Conservation (phyloP, 208 protist species). For the Crithidia acanthocephali region DNA sequence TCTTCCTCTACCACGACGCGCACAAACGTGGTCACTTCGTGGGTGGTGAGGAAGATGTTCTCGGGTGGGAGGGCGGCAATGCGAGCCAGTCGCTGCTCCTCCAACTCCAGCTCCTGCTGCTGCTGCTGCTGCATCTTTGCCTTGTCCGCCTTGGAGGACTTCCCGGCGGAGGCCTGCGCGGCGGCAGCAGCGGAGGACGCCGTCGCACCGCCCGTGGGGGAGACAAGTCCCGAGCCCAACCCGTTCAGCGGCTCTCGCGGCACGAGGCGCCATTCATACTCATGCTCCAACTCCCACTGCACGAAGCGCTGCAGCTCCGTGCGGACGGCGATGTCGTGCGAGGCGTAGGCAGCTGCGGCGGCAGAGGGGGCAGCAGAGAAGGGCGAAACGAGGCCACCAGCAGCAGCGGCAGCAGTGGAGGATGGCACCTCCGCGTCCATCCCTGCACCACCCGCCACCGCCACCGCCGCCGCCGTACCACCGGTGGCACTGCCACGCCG, state of each 20-base stretch:
- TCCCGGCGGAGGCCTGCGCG: conserved; percentile 22
- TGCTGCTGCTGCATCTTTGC: conserved; percentile 47
- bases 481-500: not conserved
- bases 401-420: not conserved
- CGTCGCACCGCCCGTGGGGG: conserved; percentile 3
- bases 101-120: conserved; percentile 62
- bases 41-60: conserved; percentile 68
- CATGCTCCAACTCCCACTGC: conserved; percentile 54
- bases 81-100: conserved; percentile 49
- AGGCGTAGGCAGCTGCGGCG: conserved; percentile 9
- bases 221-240: not conserved
- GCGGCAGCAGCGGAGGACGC: not conserved
- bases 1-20: conserved; percentile 51
- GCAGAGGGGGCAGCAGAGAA: not conserved
- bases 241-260: conserved; percentile 31
- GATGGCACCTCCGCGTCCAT: not conserved
- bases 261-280: conserved; percentile 62
- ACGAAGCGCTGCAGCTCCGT: conserved; percentile 48
- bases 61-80: conserved; percentile 59
- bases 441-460: not conserved
- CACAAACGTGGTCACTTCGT: conserved; percentile 52
- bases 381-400: too few relatives aligned
- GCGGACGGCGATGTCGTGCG: conserved; percentile 20
- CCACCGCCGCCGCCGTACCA: not conserved
- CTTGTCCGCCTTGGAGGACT: conserved; percentile 44